phyloP scores from a whole-genome alignment of 2,329 filamentous ascomycete species.

The Huntiella bhutanensis region DNA sequence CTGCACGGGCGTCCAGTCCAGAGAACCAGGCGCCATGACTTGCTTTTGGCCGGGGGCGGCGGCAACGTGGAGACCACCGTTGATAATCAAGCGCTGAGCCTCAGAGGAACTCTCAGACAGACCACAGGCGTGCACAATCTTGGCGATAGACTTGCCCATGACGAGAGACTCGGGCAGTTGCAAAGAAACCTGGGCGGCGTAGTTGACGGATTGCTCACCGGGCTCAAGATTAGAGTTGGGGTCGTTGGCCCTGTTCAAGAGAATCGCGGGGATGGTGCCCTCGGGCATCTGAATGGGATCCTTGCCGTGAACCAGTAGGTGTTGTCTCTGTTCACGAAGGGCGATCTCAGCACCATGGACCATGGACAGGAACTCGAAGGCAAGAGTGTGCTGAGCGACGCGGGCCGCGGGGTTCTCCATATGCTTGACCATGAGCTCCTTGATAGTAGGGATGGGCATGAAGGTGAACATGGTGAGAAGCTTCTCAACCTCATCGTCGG shows the following conservation, averaged over 20 bases:
- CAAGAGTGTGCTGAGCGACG: constrained; percentile 64
- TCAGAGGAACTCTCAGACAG: constrained; percentile 37
- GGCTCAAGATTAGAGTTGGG: constrained; percentile 5
- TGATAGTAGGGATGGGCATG: constrained; percentile 51
- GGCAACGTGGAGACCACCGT: constrained; percentile 42
- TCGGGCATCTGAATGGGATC: constrained; percentile 6
- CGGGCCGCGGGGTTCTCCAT: constrained; percentile 48
- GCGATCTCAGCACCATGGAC: constrained; percentile 55
- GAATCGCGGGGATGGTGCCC: constrained; percentile 7
- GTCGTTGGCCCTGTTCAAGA: constrained; percentile 9
- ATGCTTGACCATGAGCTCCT: constrained; percentile 49
- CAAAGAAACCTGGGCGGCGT: constrained; percentile 33
- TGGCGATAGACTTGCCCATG: constrained; percentile 32
- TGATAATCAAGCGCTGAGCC: constrained; percentile 35
- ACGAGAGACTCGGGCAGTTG: constrained; percentile 40
- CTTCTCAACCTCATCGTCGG: constrained; percentile 63
- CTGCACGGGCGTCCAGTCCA: constrained; percentile 45
- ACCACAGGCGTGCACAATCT: constrained; percentile 40
- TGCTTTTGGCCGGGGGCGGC: constrained; percentile 25
- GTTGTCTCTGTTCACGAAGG: constrained; percentile 36
- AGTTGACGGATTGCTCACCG: constrained; percentile 20
- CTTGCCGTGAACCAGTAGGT: constrained; percentile 30
- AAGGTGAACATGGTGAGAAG: constrained; percentile 87
- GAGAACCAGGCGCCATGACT: constrained; percentile 26
- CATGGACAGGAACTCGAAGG: constrained; percentile 62